Evolutionary conservation across 2,329 filamentous ascomycete species (phyloP), one percentile per base, ranked within the genome.

Genomic region (Chrysoporthe puriensis): DNA sequence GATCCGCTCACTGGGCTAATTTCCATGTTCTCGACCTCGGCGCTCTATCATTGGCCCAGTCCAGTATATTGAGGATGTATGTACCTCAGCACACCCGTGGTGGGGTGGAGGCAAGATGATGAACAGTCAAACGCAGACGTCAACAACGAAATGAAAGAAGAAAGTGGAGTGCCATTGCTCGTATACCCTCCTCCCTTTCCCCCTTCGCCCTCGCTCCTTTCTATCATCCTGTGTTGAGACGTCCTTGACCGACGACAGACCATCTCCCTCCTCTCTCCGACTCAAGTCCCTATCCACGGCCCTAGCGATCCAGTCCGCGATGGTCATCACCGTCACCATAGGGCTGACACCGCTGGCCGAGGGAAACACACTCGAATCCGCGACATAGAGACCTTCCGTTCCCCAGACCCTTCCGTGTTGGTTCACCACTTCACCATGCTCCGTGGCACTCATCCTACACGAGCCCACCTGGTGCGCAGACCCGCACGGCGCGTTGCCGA

Each of bases 401-500:
- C 86, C 90, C 90, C 90, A 94, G 7, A 93, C 87, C 70, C 76
- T 81, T 2, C 88, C 88, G 69, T 77, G 79, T 3, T 80, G 76
- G 73, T 90, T 86, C 2, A 90, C 88, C 14, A 89, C 88, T 40
- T 88, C 87, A 50, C 79, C 79, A 42, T 79, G 77, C 65, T 78
- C 76, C 70, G 77, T 78, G 56, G 81, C 81, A 68, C 87, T 88
- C 92, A 94, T 95, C 2, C 90, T 83, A 73, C 90, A 92, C 11
- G 88, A 88, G 32, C 91, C 90, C 91, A 94, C 94, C 80, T 94
- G 92, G 77, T 95, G 92, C 21, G 91, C 92, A n/a, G 88, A 91
- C 42, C 83, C 79, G 73, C 88, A 92, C n/a, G 80, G 76, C 32
- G 83, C 81, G 42, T 83, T 79, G 0, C 86, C 85, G 21, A 83